Percentiles rank a stretch among this genome's conserved stretches.
These are phyloP conservation scores for Sambucus nigra DNA, from an alignment of 129 eudicot species.

Conservation along the genomic window DNA sequence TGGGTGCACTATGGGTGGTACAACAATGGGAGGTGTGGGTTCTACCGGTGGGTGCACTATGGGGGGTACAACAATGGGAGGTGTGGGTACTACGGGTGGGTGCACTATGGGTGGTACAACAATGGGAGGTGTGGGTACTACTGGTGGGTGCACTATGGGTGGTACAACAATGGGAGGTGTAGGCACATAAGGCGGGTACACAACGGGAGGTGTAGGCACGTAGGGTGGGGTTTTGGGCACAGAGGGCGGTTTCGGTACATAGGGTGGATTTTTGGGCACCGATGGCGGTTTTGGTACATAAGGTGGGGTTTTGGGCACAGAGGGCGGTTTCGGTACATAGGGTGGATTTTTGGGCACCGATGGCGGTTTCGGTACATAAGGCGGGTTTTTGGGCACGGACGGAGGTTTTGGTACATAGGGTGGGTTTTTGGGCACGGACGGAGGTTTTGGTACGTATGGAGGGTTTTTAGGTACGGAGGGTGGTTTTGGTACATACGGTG, in stretches of 20 bases:
- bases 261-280: background rate
- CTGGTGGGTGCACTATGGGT: slow-evolving; percentile 14
- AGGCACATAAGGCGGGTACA: slow-evolving; percentile 12
- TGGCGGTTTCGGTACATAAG: slow-evolving; percentile 4
- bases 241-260: slow-evolving; percentile 17
- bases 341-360: slow-evolving; percentile 4
- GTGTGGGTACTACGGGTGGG: slow-evolving; percentile 8
- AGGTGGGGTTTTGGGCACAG: slow-evolving; percentile 18
- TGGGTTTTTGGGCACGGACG: slow-evolving; percentile 7
- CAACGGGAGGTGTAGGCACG: slow-evolving; percentile 11
- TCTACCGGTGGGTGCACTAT: slow-evolving; percentile 3
- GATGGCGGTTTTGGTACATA: slow-evolving; percentile 15
- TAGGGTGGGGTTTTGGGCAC: slow-evolving; percentile 13
- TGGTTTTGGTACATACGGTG: slow-evolving; percentile 13
- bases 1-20: slow-evolving; percentile 11
- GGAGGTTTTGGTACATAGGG: slow-evolving; percentile 17
- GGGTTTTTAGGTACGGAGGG: slow-evolving; percentile 1
- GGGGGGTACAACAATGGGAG: slow-evolving; percentile 10
- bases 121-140: background rate
- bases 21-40: background rate
- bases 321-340: slow-evolving; percentile 17
- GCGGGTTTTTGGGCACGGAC: background rate
- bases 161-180: slow-evolving; percentile 14
- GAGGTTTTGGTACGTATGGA: slow-evolving; percentile 8
- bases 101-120: slow-evolving; percentile 9